Evolutionary conservation across 352 stramenopile genomes (phyloP).

Genomic region (Elongisporangium prolatum): DNA sequence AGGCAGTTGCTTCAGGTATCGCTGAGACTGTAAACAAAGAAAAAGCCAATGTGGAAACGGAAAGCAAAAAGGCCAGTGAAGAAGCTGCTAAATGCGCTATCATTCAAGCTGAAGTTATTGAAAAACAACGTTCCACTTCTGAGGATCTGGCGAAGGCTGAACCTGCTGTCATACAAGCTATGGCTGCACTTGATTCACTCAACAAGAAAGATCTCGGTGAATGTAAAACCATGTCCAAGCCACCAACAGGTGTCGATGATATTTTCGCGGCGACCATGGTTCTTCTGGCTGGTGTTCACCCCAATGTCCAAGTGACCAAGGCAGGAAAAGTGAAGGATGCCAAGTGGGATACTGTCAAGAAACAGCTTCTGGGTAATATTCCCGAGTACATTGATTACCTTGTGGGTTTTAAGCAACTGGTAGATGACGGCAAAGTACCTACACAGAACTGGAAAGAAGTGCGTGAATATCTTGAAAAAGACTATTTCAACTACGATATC

Average conservation of each 20-base stretch:
- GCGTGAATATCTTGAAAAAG: constrained; percentile 89
- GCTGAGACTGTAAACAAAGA: constrained; percentile 94
- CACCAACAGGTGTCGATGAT: constrained; percentile 92
- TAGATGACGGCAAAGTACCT: constrained; percentile 93
- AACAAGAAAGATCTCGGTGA: constrained; percentile 96
- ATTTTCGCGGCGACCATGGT: constrained; percentile 94
- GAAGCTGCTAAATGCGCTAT: constrained; percentile 91
- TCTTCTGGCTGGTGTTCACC: constrained; percentile 92
- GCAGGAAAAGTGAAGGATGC: constrained; percentile 95
- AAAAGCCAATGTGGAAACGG: constrained; percentile 93
- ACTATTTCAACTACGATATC: constrained; percentile 94
- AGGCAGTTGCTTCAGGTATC: constrained; percentile 91
- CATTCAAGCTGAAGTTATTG: constrained; percentile 92
- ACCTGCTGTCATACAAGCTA: constrained; percentile 92
- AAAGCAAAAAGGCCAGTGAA: constrained; percentile 92
- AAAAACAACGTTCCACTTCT: constrained; percentile 87
- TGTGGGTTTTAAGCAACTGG: constrained; percentile 90
- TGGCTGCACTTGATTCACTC: constrained; percentile 94
- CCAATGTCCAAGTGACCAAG: constrained; percentile 92
- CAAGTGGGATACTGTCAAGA: constrained; percentile 94
- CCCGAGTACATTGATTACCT: constrained; percentile 95
- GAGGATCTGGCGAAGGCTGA: constrained; percentile 94
- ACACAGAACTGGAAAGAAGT: constrained; percentile 93
- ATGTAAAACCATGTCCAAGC: constrained; percentile 96
- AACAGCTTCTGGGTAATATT: constrained; percentile 93